Evolutionary conservation across 257 asterid species (phyloP).

Genomic region (Voacanga thouarsii): DNA sequence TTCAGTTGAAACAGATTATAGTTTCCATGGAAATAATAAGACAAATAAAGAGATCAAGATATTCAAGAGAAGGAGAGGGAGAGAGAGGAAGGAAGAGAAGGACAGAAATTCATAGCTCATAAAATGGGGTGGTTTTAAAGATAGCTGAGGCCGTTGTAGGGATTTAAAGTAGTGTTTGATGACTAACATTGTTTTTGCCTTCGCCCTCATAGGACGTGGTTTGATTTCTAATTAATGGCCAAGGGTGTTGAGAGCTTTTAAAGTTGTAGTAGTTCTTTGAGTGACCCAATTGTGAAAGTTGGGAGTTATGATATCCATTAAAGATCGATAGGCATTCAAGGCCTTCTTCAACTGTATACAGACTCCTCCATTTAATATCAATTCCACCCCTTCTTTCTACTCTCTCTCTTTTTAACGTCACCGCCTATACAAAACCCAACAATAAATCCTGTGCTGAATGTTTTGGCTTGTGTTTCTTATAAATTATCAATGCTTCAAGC

Average conservation of each 20-base stretch:
- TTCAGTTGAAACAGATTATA: conserved; percentile 9
- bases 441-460: conserved; percentile 25
- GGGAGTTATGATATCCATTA: conserved; percentile 40
- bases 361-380: conserved; percentile 35
- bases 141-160: conserved; percentile 26
- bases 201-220: conserved; percentile 25
- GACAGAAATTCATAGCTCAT: conserved; percentile 28
- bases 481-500: not conserved
- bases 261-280: conserved; percentile 24
- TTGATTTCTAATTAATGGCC: conserved; percentile 28
- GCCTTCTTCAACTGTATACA: conserved; percentile 37
- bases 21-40: conserved; percentile 9
- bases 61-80: not conserved
- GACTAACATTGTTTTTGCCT: conserved; percentile 4
- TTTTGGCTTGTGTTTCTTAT: conserved; percentile 23
- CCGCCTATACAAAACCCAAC: conserved; percentile 28
- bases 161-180: conserved; percentile 16
- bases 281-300: conserved; percentile 41
- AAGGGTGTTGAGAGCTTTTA: conserved; percentile 22
- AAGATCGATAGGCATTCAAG: conserved; percentile 34
- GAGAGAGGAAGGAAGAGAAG: not conserved
- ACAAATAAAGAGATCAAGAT: not conserved
- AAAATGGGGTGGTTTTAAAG: conserved; percentile 37
- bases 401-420: conserved; percentile 22
- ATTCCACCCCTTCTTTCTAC: not conserved